These are phyloP conservation scores for Penicillium sp. DNA, from an alignment of 2,329 filamentous ascomycete genomes.

Conservation along the genomic window DNA sequence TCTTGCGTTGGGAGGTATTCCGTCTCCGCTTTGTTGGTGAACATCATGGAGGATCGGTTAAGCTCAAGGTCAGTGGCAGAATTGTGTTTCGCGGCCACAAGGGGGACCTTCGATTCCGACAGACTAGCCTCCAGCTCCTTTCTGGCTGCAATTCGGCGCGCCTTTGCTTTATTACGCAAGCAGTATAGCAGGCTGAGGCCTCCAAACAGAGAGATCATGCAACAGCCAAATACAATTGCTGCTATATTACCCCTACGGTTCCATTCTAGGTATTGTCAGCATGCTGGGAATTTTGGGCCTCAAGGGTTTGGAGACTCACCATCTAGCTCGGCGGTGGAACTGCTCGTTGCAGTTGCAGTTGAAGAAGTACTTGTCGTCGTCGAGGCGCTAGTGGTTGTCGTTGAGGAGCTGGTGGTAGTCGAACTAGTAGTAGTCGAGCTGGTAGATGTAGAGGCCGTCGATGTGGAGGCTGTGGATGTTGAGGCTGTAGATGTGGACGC, in stretches of 20 bases:
- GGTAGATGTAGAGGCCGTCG: constrained; percentile 1
- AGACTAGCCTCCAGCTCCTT: neutral
- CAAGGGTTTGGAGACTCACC: neutral
- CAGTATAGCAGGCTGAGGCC: constrained; percentile 9
- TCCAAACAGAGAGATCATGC: constrained; percentile 12
- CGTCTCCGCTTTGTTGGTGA: constrained; percentile 5
- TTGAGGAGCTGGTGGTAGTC: neutral
- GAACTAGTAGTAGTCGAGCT: constrained; percentile 3
- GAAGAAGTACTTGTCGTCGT: neutral
- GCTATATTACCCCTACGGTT: constrained; percentile 14
- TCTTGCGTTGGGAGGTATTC: neutral
- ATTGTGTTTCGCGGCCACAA: neutral
- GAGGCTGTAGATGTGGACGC: neutral
- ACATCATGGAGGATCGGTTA: constrained; percentile 8
- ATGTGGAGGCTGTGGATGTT: neutral
- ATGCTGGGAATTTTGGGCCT: no score
- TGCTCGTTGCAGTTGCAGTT: constrained; percentile 10
- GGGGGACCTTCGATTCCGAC: neutral
- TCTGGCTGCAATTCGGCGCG: constrained; percentile 11
- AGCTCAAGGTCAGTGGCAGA: neutral
- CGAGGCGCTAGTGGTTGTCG: neutral
- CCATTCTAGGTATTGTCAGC: neutral
- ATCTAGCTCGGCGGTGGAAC: neutral
- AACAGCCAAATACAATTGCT: constrained; percentile 9
- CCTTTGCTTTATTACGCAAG: constrained; percentile 3